Conservation (phyloP, 2,329 filamentous ascomycete species). For the Ceratocystis cacaofunesta region DNA sequence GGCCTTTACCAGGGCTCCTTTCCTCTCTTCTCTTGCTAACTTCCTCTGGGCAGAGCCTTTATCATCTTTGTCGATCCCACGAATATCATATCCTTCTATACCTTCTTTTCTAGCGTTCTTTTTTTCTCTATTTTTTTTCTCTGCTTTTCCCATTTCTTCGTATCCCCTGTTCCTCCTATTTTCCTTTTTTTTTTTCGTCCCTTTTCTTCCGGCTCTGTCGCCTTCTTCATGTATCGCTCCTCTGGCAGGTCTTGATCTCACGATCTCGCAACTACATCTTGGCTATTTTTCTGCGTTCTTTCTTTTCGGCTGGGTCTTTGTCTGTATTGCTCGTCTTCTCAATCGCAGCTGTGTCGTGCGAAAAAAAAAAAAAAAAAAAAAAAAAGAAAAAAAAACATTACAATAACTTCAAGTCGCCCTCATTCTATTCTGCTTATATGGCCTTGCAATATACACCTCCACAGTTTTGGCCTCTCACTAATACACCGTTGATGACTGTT, state of each 20-base stretch:
- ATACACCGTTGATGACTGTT: not conserved
- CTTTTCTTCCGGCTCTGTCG: not conserved
- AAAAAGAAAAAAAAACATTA: too few relatives aligned
- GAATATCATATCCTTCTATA: not conserved
- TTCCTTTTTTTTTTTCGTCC: not conserved
- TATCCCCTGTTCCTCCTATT: not conserved
- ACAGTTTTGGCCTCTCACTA: not conserved
- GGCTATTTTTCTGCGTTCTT: not conserved
- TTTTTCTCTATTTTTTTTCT: not conserved
- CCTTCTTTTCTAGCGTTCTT: not conserved
- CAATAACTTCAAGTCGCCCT: not conserved
- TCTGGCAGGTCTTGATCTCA: constrained; percentile 5
- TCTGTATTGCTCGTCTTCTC: not conserved
- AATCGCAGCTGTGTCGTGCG: not conserved
- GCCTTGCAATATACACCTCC: not conserved
- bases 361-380: too few relatives aligned
- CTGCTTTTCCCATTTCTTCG: not conserved
- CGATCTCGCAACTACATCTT: not conserved
- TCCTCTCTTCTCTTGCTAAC: not conserved
- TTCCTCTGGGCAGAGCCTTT: not conserved
- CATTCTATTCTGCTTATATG: not conserved
- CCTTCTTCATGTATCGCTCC: not conserved
- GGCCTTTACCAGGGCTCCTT: not conserved
- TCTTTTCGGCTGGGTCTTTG: not conserved
- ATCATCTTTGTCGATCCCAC: not conserved